These are phyloP conservation scores for Lactuca sativa DNA, from an alignment of 129 eudicot species.

Conservation along the genomic window DNA sequence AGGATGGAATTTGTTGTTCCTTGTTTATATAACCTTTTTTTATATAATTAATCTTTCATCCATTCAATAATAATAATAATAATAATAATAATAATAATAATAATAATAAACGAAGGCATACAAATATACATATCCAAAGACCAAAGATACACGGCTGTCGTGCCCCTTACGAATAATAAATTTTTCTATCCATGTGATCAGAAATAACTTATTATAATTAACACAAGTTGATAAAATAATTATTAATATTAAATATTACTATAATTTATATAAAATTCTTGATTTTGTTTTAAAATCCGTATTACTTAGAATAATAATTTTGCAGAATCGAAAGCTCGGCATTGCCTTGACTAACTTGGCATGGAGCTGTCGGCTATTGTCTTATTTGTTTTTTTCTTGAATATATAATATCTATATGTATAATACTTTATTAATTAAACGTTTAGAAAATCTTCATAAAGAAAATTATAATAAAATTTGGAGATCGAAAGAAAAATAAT, in stretches of 20 bases:
- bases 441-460: too few species aligned
- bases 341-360: conserved; percentile 42
- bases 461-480: background rate
- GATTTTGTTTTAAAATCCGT: background rate
- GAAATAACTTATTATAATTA: conserved; percentile 1
- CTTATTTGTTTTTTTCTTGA: too few species aligned
- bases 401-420: background rate
- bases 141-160: background rate
- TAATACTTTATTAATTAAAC: background rate
- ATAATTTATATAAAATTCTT: background rate
- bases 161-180: conserved; percentile 9
- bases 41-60: too few species aligned
- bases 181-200: conserved; percentile 33
- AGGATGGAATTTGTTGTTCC: too few species aligned
- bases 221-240: conserved; percentile 29
- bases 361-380: conserved; percentile 42
- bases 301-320: background rate
- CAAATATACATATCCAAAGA: too few species aligned
- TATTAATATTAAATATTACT: background rate
- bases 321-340: conserved; percentile 31
- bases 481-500: background rate
- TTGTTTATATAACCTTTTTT: too few species aligned
- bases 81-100: too few species aligned
- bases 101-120: too few species aligned
- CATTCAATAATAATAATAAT: too few species aligned